phyloP scores from a whole-genome alignment of 208 protist species.

The Lotmaria passim region DNA sequence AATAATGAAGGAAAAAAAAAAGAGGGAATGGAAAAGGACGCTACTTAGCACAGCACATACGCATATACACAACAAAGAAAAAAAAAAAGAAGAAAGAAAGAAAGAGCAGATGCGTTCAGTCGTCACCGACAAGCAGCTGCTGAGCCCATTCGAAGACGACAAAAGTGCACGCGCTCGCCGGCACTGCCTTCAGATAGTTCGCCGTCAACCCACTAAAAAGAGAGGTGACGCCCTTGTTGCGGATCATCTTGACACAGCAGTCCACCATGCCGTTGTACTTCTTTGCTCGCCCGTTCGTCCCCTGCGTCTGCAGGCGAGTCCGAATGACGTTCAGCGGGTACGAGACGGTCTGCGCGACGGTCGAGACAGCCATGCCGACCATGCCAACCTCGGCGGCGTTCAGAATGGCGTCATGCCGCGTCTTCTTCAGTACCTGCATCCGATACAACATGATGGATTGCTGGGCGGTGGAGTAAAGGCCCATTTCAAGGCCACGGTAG shows the following conservation, averaged over 20 bases:
- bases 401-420: constrained; percentile 69
- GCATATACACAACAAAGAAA: neutral
- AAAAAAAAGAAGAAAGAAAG: neutral
- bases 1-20: neutral
- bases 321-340: constrained; percentile 93
- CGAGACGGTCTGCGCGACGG: constrained; percentile 85
- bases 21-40: neutral
- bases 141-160: constrained; percentile 88
- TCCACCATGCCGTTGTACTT: constrained; percentile 88
- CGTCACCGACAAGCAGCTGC: constrained; percentile 63
- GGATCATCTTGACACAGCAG: constrained; percentile 86
- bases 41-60: neutral
- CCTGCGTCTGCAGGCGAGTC: constrained; percentile 90
- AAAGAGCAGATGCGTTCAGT: constrained; percentile 24
- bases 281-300: constrained; percentile 75
- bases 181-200: constrained; percentile 91
- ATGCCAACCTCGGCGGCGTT: constrained; percentile 70
- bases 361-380: constrained; percentile 82
- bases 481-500: constrained; percentile 90
- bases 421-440: constrained; percentile 65
- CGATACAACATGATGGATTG: constrained; percentile 88
- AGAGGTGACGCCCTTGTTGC: constrained; percentile 71
- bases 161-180: constrained; percentile 85
- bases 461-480: constrained; percentile 86
- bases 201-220: constrained; percentile 90